Evolutionary conservation across 805 yeast genomes (phyloP).

Genomic region (Candida glaebosa): DNA sequence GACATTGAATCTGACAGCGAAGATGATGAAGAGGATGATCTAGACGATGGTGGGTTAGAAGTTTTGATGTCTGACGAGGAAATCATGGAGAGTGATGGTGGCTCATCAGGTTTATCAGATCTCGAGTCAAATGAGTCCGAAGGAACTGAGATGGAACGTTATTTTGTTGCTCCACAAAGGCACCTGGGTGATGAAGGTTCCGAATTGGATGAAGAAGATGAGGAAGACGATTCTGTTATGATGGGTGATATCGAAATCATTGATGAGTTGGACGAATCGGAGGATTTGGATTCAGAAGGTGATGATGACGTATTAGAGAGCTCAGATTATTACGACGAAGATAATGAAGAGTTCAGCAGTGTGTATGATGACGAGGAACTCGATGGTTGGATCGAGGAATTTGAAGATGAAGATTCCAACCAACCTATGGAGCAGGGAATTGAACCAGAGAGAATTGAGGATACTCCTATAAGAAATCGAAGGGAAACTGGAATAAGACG

Average conservation of each 20-base stretch:
- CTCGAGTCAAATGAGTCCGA: constrained; percentile 21
- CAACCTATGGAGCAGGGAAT: neutral
- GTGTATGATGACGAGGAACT: constrained; percentile 35
- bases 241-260: constrained; percentile 31
- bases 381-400: constrained; percentile 40
- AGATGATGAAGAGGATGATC: constrained; percentile 53
- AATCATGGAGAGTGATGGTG: constrained; percentile 22
- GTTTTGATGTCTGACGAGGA: constrained; percentile 39
- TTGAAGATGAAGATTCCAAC: constrained; percentile 24
- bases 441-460: constrained; percentile 4
- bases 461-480: constrained; percentile 8
- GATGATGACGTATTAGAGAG: constrained; percentile 24
- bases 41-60: constrained; percentile 32
- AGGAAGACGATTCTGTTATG: constrained; percentile 7
- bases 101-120: constrained; percentile 19
- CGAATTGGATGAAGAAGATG: constrained; percentile 8
- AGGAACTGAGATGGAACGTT: constrained; percentile 20
- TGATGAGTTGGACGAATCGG: constrained; percentile 28
- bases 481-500: constrained; percentile 7
- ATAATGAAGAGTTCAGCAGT: constrained; percentile 25
- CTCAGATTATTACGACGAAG: constrained; percentile 21
- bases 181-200: constrained; percentile 24
- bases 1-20: constrained; percentile 74
- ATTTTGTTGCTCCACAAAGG: constrained; percentile 38
- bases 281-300: constrained; percentile 23